Evolutionary conservation across 2,329 filamentous ascomycete genomes (phyloP), one percentile per base, ranked within the genome.

Genomic region (Fusarium bactridioides): DNA sequence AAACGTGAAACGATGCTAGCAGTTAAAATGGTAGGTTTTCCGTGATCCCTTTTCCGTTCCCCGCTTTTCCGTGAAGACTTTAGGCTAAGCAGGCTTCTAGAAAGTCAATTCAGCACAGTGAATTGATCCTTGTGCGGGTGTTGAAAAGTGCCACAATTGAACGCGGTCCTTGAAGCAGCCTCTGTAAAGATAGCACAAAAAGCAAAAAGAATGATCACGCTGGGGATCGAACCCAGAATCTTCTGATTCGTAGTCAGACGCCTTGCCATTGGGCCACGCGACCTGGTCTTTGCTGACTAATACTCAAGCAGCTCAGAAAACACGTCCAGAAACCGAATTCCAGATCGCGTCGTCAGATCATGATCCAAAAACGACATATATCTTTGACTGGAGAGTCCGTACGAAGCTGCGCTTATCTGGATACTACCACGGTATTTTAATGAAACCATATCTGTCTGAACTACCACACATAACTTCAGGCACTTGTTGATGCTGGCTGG

Each of bases 171-270:
- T 47, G 4, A n/a, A n/a, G 16, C 3, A 29, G 12, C 3, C 7
- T 5, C 16, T 5, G 6, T 11, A 10, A 19, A 10, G 7, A 21
- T 4, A 3, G 11, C n/a, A 15, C 2, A 1, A 25, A 3, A 10
- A 27, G 33, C 19, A 67, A 67, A 67, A 62, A 19, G 7, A 35
- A 31, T 70, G 67, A 70, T 70, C 67, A 70, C 57, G 67, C 61
- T 70, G 67, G 67, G 67, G 67, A 70, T 70, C 67, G 67, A 70
- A 70, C 67, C 67, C 67, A 70, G 67, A 70, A 70, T 70, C 67
- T 70, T 70, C 67, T 70, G 67, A 70, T 70, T 70, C 67, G 67
- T 70, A 70, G 67, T 70, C 67, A 70, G 67, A 70, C 67, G 67
- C 67, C 67, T 70, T 70, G 67, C 67, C 66, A 69, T 69, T 69